Evolutionary conservation across 257 asterid species (phyloP).

Genomic region (Coffea eugenioides): DNA sequence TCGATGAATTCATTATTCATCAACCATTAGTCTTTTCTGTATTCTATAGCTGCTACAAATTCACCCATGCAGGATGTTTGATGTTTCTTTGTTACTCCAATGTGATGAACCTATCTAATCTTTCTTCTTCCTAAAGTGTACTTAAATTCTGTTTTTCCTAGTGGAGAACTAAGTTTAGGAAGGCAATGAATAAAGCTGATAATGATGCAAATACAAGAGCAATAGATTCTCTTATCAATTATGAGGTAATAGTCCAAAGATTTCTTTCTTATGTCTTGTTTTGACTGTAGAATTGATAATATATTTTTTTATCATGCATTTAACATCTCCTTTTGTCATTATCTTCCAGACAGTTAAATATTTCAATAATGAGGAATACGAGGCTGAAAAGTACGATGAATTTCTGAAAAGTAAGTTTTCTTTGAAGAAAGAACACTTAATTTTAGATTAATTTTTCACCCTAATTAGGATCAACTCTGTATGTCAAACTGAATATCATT

Average conservation of each 20-base stretch:
- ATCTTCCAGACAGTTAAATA: constrained; percentile 88
- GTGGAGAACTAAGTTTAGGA: constrained; percentile 99
- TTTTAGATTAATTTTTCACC: background rate
- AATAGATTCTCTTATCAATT: constrained; percentile 87
- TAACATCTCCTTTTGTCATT: constrained; percentile 18
- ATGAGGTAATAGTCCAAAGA: constrained; percentile 57
- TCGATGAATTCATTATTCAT: background rate
- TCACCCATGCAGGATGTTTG: background rate
- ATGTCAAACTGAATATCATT: background rate
- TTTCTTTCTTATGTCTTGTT: background rate
- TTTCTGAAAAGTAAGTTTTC: constrained; percentile 73
- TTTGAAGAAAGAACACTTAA: background rate
- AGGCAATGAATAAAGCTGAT: constrained; percentile 96
- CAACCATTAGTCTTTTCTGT: background rate
- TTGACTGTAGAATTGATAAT: background rate
- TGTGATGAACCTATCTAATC: constrained; percentile 15
- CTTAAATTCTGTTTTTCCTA: constrained; percentile 33
- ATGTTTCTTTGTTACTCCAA: background rate
- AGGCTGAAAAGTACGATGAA: constrained; percentile 87
- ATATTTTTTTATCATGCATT: background rate
- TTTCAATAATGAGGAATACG: constrained; percentile 86
- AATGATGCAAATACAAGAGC: constrained; percentile 94
- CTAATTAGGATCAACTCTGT: background rate
- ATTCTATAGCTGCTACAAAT: background rate
- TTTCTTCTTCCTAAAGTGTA: constrained; percentile 14